Base-by-base conservation (phyloP, 495 filamentous ascomycete species). In the Neurospora sp. region DNA sequence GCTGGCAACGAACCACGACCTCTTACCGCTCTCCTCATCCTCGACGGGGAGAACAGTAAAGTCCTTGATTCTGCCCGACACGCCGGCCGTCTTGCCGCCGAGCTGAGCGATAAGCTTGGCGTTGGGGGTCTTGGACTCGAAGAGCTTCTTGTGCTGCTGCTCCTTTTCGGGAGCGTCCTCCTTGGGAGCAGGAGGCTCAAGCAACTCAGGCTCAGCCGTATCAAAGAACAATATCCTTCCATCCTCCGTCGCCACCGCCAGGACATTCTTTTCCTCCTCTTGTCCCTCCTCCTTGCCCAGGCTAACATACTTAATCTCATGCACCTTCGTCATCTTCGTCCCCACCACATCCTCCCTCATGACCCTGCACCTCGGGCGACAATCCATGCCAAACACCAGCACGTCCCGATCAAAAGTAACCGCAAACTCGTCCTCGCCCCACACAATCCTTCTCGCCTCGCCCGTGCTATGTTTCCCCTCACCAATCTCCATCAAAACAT, bases 171-270 rank as follows among this genome's bases (percentile, higher is more conserved):
- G 73, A 14, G 71, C 77, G 69, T 71, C 74, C 42, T 71, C 65
- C 8, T 22, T 40, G 40, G 20, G 70, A 9, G 48, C 35, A 22
- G 20, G 22, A 5, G 65, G 38, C 71, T 72, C 71, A 37, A 9
- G 11, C 61, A 69, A 72, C 69, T 74, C 73, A 12, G 40, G 20
- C 72, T 75, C 71, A 4, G 39, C 27, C 20, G 77, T 69, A 59
- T 46, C 22, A 78, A 93, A 97, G 80, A 99, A 97, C 41, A 97
- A 75, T 22, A 99, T 84, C 59, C 92, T 86, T 22, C 96, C 96
- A 80, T 98, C 95, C 79, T 98, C 96, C 0, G 96, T 98, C n/a
- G 94, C 93, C 8, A 96, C 83, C 1, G 90, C 90, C 48, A 99
- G 79, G 11, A 95, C 78, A 18, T 61, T 14, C 39, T 81, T 79